Conservation (phyloP, 345 rosid genomes). For the Reutealis trisperma region DNA sequence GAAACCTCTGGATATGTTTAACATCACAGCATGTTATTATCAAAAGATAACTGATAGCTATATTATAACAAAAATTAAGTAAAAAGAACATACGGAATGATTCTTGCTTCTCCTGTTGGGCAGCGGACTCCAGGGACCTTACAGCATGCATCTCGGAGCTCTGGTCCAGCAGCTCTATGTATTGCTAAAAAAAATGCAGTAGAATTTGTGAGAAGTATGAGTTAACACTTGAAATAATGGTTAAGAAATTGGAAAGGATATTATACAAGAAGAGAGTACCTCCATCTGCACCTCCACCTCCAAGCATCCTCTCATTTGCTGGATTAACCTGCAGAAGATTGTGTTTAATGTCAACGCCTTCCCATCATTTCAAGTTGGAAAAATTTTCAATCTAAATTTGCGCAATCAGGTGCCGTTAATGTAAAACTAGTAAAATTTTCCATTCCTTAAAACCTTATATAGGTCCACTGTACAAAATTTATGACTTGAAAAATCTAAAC, state of each 20-base stretch:
- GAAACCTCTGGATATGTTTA: conserved; percentile 61
- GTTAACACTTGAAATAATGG: background rate
- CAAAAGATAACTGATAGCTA: background rate
- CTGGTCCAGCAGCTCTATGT: conserved; percentile 92
- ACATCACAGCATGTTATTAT: conserved; percentile 14
- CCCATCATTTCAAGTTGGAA: background rate
- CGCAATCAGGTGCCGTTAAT: background rate
- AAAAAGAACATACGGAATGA: conserved; percentile 55
- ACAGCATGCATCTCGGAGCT: conserved; percentile 72
- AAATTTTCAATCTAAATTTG: background rate
- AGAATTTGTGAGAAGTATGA: background rate
- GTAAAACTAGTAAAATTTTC: background rate
- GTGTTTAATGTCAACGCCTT: background rate
- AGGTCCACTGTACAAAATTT: background rate
- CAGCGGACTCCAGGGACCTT: conserved; percentile 81
- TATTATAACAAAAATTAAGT: background rate
- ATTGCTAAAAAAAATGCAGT: conserved; percentile 26
- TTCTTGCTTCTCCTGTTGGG: conserved; percentile 87
- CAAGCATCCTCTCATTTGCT: conserved; percentile 84
- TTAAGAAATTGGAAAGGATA: background rate
- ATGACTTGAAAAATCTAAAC: background rate
- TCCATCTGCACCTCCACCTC: conserved; percentile 98
- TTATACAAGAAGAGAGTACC: conserved; percentile 35
- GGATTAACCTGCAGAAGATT: conserved; percentile 59
- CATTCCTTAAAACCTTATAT: background rate